Evolutionary conservation across 1,139 yeast species (phyloP), one percentile per base, ranked within the genome.

Genomic region (Kurtzmaniella quercitrusa): DNA sequence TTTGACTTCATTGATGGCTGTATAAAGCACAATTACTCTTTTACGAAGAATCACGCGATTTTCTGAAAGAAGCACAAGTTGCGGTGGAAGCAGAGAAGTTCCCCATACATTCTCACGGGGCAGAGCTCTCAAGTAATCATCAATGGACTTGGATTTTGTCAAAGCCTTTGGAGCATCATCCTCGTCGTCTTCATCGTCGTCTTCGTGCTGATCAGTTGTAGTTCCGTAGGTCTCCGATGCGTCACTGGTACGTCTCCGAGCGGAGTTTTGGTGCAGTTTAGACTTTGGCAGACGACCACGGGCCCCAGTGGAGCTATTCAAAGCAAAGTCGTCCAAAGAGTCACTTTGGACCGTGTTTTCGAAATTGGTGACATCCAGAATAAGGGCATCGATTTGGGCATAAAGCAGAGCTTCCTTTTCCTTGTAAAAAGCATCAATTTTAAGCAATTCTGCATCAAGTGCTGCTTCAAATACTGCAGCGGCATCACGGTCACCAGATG

Each of bases 1-100:
- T 53, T 82, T 81, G 48, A 83, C 65, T 55, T 83, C 88, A 5
- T 84, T 78, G 34, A 82, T 59, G 6, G 81, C 80, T 36, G 85
- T 77, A 56, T 68, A 83, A 42, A 79, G 59, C 20, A 76, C 80
- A 38, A 78, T 77, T 22, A 79, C 71, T 38, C 82, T 62, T 53
- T 79, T 80, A 50, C 83, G 72, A 47, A 80, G 63, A 19, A 80
- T 64, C 15, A 82, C 77, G 47, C 78, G 66, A 47, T 61, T 63
- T 52, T 72, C 78, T 3, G 72, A 63, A 16, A 72, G 58, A 18
- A 71, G 54, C 21, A 68, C 47, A 38, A 71, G 58, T 46, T 69
- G 76, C 2, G 77, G 74, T 4, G 76, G 76, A 32, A 68, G 47
- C 40, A 57, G 55, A 39, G 61, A 50, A 23, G 55, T 53, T 36